These are phyloP conservation scores for Aspergillus affinis DNA, from an alignment of 495 filamentous ascomycete genomes.

Conservation along the genomic window DNA sequence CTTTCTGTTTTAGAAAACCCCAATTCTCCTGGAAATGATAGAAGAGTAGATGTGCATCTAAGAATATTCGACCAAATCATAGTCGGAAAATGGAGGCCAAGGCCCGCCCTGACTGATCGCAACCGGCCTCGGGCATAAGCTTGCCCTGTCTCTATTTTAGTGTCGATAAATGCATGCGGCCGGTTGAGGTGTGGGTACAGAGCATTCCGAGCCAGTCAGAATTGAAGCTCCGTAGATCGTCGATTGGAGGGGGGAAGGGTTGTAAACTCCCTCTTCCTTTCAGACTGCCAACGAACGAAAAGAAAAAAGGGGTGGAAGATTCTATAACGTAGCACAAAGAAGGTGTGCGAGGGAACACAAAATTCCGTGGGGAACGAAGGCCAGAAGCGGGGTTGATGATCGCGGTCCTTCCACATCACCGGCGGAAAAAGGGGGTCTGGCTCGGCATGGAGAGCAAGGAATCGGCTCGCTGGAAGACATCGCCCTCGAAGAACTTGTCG, in stretches of 20 bases:
- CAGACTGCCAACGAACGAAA: not conserved
- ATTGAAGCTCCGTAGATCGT: not conserved
- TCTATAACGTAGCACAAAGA: slow-evolving; percentile 4
- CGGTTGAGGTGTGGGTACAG: not conserved
- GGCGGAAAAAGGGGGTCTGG: slow-evolving; percentile 42
- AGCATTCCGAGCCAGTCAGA: not conserved
- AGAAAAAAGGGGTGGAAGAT: too few species aligned
- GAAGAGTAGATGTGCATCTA: slow-evolving; percentile 14
- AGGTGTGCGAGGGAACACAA: not conserved
- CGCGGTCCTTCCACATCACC: slow-evolving; percentile 26
- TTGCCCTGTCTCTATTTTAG: not conserved
- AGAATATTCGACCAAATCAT: slow-evolving; percentile 2
- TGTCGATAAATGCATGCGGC: not conserved
- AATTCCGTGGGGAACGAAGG: not conserved
- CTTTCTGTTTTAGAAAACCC: not conserved
- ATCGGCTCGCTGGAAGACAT: slow-evolving; percentile 75
- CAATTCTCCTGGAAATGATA: not conserved
- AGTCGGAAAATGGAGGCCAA: not conserved
- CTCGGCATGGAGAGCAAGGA: slow-evolving; percentile 61
- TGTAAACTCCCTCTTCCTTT: not conserved
- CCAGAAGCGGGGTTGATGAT: slow-evolving; percentile 2
- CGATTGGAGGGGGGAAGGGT: not conserved
- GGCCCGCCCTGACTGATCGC: not conserved
- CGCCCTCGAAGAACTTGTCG: slow-evolving; percentile 63
- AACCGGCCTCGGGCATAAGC: not conserved